phyloP scores from a whole-genome alignment of 176 grass and related monocot species.

The bread wheat (Triticum aestivum) region DNA sequence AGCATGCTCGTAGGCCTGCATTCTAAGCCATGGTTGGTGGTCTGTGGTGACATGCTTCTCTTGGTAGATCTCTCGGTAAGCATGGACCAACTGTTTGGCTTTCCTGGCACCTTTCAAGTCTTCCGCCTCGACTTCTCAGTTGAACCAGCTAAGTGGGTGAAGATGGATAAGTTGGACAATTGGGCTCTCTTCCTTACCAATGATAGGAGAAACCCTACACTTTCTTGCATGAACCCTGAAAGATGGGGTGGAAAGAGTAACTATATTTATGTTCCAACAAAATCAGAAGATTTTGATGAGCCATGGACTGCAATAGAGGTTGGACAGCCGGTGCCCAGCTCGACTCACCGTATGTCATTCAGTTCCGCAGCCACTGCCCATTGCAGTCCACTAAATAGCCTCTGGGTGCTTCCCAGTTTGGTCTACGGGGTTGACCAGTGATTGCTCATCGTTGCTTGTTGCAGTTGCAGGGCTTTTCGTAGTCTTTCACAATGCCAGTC shows the following conservation, averaged over 20 bases:
- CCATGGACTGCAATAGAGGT: constrained; percentile 20
- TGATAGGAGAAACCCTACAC: constrained; percentile 22
- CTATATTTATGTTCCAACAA: constrained; percentile 31
- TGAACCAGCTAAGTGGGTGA: constrained; percentile 34
- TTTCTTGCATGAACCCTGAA: constrained; percentile 41
- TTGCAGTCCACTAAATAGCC: neutral
- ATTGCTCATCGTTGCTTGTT: neutral
- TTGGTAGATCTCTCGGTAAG: constrained; percentile 20
- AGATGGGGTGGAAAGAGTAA: constrained; percentile 66
- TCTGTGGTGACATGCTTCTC: constrained; percentile 52
- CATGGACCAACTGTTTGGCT: neutral
- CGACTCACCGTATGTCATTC: neutral
- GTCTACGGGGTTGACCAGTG: neutral
- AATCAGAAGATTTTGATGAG: neutral
- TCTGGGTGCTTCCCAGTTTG: constrained; percentile 39
- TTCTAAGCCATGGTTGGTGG: constrained; percentile 33
- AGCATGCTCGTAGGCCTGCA: neutral
- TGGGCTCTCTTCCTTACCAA: constrained; percentile 41
- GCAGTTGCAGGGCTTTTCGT: neutral
- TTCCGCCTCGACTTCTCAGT: constrained; percentile 20
- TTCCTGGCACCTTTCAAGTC: constrained; percentile 20
- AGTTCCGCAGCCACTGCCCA: neutral
- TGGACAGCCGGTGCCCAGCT: neutral
- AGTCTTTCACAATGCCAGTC: neutral
- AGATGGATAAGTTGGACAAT: constrained; percentile 46